phyloP scores from a whole-genome alignment of 768 basidiomycete genomes.

The Dendrothele bispora region DNA sequence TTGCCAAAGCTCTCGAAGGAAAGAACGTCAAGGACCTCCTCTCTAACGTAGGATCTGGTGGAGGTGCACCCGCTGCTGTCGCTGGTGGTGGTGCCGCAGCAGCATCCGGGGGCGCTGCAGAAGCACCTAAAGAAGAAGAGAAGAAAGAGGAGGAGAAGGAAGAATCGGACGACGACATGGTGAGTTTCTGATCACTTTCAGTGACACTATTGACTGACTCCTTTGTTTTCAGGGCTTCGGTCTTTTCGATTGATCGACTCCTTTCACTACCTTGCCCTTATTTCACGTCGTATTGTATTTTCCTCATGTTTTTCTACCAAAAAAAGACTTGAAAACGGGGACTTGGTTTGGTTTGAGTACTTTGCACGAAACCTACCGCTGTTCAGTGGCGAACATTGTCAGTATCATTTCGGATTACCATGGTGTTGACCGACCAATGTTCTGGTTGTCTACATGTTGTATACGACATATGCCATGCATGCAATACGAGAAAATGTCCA shows the following conservation, averaged over 20 bases:
- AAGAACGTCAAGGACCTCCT: slow-evolving; percentile 97
- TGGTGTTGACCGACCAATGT: too few species aligned
- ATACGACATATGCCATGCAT: too few species aligned
- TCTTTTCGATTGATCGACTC: slow-evolving; percentile 95
- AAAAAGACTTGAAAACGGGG: too few species aligned
- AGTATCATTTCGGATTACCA: too few species aligned
- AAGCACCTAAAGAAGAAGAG: slow-evolving; percentile 76
- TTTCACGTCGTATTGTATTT: too few species aligned
- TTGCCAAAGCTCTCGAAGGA: slow-evolving; percentile 97
- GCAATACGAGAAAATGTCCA: too few species aligned
- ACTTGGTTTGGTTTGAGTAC: too few species aligned
- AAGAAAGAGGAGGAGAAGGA: slow-evolving; percentile 89
- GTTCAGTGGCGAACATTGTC: too few species aligned
- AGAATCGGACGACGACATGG: slow-evolving; percentile 90
- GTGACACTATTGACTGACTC: too few species aligned
- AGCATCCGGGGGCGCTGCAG: slow-evolving; percentile 66
- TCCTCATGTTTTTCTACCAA: too few species aligned
- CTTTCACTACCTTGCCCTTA: slow-evolving; percentile 26
- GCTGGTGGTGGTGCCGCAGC: slow-evolving; percentile 56
- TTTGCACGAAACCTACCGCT: too few species aligned
- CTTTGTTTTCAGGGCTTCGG: slow-evolving; percentile 75
- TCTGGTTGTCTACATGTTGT: too few species aligned
- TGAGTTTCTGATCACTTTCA: slow-evolving; percentile 31
- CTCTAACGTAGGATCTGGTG: slow-evolving; percentile 92
- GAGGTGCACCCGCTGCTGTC: slow-evolving; percentile 76